Evolutionary conservation across 2,329 filamentous ascomycete genomes (phyloP).

Genomic region (Sclerotinia nivalis): DNA sequence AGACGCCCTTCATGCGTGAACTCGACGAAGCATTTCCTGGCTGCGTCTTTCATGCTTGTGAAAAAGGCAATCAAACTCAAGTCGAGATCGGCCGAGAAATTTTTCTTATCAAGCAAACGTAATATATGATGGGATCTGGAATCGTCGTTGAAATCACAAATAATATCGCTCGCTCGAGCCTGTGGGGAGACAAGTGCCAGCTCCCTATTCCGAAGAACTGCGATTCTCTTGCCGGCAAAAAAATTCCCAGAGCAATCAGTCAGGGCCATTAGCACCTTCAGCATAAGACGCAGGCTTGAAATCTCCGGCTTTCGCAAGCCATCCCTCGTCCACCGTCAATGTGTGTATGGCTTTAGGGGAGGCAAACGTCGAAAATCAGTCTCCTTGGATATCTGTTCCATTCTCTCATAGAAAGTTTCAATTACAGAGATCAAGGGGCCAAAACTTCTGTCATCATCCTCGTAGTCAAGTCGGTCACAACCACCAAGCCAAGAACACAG

Average conservation of each 20-base stretch:
- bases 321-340: no score
- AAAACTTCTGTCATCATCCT: no score
- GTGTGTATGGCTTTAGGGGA: no score
- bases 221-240: neutral
- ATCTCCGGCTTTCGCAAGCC: no score
- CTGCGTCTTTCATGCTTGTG: neutral
- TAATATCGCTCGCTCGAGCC: neutral
- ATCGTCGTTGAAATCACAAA: neutral
- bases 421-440: no score
- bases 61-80: neutral
- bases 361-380: no score
- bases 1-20: neutral
- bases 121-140: neutral
- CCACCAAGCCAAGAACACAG: no score
- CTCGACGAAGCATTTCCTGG: neutral
- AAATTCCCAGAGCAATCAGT: neutral
- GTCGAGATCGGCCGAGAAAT: neutral
- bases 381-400: no score
- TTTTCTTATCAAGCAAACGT: neutral
- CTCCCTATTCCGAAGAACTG: fast-evolving
- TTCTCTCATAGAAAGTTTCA: no score
- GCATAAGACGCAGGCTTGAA: neutral
- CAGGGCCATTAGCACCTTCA: neutral
- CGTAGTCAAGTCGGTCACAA: no score
- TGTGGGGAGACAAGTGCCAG: neutral